Evolutionary conservation across 768 basidiomycete species (phyloP), one percentile per base, ranked within the genome.

Genomic region (Fomitopsis pulvina): DNA sequence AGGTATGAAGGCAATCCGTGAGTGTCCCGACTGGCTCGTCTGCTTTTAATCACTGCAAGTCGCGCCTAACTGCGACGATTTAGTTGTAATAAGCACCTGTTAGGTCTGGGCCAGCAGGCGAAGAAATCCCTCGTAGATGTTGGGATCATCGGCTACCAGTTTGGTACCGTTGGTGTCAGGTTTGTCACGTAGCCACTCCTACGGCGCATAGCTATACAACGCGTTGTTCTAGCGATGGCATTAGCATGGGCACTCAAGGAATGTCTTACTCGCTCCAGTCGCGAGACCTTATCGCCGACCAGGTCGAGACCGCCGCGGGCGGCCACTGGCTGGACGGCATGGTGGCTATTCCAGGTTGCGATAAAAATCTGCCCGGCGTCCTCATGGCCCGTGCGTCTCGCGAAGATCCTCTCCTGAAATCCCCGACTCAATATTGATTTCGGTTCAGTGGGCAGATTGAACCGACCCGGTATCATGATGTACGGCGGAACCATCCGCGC

Each of bases 291-390:
- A 99, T 99, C 59, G 96, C 96, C 52, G 96, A 98, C 69, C 83
- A 87, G 63, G 94, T 99, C 18, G 95, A 98, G 71, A 90, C 90
- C 10, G 93, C 91, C 16, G 94, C 87, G 25, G 95, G 89, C 12
- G 96, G 95, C 4, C 96, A 99, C 65, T 96, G 94, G 82, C 80
- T 99, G 12, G 96, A 98, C 61, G 96, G 92, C 34, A 90, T 96
- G 87, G 92, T 97, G 32, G 92, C 92, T 52, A 76, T 99, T 47
- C 96, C 96, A 20, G 96, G 94, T 34, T 98, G 92, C 64, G 95
- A 99, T 74, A 99, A 99, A 73, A 99, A 99, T 71, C 98, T 99
- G 95, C 96, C 96, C n/a, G 96, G 96, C 53, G 94, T 96, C 30
- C 74, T 97, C 59, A 99, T 99, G 79, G 96, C 92, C 42, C 80